Conservation (phyloP, 2,329 filamentous ascomycete genomes). For the Penicillium digitatum region DNA sequence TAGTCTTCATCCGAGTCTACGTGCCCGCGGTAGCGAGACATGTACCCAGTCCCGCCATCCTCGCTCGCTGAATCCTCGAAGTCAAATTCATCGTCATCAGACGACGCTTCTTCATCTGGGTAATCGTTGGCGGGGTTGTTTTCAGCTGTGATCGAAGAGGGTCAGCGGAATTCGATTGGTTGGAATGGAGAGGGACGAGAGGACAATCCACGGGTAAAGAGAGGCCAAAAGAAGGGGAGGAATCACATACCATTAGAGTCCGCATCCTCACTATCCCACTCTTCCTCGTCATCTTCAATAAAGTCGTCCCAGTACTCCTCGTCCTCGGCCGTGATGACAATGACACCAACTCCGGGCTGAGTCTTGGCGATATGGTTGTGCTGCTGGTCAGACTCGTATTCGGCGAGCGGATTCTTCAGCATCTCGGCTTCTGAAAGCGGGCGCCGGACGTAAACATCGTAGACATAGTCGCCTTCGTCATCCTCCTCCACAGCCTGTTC, state of each 20-base stretch:
- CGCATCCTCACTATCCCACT: constrained; percentile 58
- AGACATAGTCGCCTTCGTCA: constrained; percentile 55
- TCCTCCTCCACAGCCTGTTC: constrained; percentile 31
- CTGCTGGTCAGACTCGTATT: constrained; percentile 27
- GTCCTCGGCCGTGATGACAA: constrained; percentile 42
- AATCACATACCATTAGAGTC: constrained; percentile 54
- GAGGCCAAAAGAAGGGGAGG: background rate
- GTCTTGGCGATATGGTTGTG: constrained; percentile 29
- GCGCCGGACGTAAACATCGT: constrained; percentile 58
- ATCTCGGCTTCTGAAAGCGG: constrained; percentile 34
- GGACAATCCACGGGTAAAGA: background rate
- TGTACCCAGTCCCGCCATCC: constrained; percentile 24
- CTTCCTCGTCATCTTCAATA: constrained; percentile 52
- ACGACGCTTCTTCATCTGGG: constrained; percentile 48
- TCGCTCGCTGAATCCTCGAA: constrained; percentile 37
- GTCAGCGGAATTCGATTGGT: background rate
- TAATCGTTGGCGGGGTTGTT: constrained; percentile 51
- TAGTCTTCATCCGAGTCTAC: constrained; percentile 31
- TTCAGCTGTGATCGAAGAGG: constrained; percentile 36
- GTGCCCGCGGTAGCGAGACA: constrained; percentile 20
- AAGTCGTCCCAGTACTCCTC: constrained; percentile 57
- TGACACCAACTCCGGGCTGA: constrained; percentile 39
- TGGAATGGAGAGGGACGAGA: background rate
- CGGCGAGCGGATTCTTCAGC: constrained; percentile 35
- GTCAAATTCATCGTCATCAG: constrained; percentile 47